These are phyloP conservation scores for Neohortaea acidophila DNA, from an alignment of 495 filamentous ascomycete genomes.

Conservation along the genomic window DNA sequence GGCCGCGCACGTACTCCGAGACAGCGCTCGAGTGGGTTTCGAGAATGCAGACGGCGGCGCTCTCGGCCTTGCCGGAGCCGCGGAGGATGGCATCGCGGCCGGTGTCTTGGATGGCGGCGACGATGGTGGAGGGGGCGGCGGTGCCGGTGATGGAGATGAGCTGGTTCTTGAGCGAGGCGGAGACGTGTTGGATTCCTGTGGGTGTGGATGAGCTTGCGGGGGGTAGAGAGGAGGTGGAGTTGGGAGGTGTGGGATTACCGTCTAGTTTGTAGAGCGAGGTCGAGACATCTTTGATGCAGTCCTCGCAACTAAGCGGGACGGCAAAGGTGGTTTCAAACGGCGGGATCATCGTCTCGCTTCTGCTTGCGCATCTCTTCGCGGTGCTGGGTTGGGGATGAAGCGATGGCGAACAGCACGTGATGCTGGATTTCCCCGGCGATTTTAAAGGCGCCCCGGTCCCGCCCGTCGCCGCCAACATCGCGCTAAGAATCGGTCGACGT, in stretches of 20 bases:
- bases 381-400: no score
- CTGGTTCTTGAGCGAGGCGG: slow-evolving; percentile 49
- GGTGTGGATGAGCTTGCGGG: not conserved
- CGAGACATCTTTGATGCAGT: slow-evolving; percentile 73
- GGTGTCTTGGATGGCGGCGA: slow-evolving; percentile 72
- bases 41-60: slow-evolving; percentile 93
- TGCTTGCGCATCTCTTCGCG: slow-evolving; percentile 2
- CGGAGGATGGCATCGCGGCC: slow-evolving; percentile 89
- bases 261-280: slow-evolving; percentile 54
- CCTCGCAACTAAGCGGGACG: slow-evolving; percentile 80
- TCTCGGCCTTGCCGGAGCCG: slow-evolving; percentile 70
- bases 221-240: not conserved
- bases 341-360: slow-evolving; percentile 40
- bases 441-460: no score
- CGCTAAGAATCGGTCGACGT: no score
- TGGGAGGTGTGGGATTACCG: slow-evolving; percentile 31
- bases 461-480: no score
- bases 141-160: slow-evolving; percentile 56
- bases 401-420: no score
- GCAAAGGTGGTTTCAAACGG: slow-evolving; percentile 79
- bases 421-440: no score
- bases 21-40: slow-evolving; percentile 52
- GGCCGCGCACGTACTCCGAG: slow-evolving; percentile 25
- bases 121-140: slow-evolving; percentile 75
- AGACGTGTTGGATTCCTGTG: slow-evolving; percentile 46